A percentile compares a stretch with the other conserved stretches of the same genome.
Evolutionary conservation across 495 filamentous ascomycete genomes (phyloP).

Genomic region (Rhizodiscina lignyota): DNA sequence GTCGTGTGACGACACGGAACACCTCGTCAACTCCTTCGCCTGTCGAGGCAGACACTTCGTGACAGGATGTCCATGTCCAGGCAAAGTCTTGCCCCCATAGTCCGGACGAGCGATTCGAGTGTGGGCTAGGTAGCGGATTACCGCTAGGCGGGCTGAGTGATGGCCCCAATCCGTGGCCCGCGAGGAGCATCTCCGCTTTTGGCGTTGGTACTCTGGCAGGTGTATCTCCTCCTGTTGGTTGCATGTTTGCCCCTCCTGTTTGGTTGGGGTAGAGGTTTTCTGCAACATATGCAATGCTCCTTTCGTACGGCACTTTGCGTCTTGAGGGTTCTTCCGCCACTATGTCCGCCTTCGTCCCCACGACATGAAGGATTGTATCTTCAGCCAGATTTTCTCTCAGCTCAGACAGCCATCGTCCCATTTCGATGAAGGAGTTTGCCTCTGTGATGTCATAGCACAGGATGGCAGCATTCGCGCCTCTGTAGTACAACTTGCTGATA

Average conservation of each 20-base stretch:
- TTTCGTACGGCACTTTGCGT: conserved; percentile 78
- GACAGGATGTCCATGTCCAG: conserved; percentile 96
- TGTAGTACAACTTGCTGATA: conserved; percentile 84
- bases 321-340: conserved; percentile 61
- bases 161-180: background rate
- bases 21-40: conserved; percentile 97
- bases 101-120: conserved; percentile 62
- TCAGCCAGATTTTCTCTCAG: conserved; percentile 48
- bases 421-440: conserved; percentile 71
- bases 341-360: conserved; percentile 88
- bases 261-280: conserved; percentile 60
- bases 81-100: conserved; percentile 88
- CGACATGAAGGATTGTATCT: conserved; percentile 85
- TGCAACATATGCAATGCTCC: conserved; percentile 85
- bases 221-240: conserved; percentile 33
- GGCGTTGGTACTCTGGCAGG: no score
- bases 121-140: conserved; percentile 35
- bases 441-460: conserved; percentile 92
- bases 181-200: no score
- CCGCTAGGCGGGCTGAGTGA: background rate
- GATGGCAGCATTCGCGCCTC: conserved; percentile 74
- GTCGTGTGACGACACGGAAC: conserved; percentile 84
- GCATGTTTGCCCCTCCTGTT: conserved; percentile 16
- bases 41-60: conserved; percentile 87
- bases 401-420: conserved; percentile 83